Percentiles rank a stretch among this genome's conserved stretches.
Conservation (phyloP, 805 yeast genomes). For the Sungouiozyma intestinalis region DNA sequence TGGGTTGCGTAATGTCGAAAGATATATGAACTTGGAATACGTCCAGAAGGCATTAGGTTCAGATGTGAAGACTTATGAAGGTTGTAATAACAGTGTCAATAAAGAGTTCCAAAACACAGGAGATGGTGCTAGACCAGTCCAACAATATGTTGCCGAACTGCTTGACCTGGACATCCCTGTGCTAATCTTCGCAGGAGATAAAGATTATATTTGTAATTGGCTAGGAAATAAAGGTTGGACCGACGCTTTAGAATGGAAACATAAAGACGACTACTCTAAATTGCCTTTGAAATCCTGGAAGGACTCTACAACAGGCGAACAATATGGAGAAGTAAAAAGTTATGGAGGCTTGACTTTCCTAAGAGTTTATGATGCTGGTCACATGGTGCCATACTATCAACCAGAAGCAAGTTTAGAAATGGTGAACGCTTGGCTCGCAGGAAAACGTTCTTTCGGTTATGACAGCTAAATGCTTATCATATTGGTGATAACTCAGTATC, state of each 20-base stretch:
- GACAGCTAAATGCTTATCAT: neutral
- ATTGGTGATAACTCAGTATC: too few relatives aligned
- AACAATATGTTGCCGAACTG: constrained; percentile 56
- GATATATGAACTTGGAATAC: constrained; percentile 58
- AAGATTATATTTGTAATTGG: constrained; percentile 90
- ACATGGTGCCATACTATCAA: constrained; percentile 87
- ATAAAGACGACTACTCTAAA: constrained; percentile 37
- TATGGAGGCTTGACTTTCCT: constrained; percentile 62
- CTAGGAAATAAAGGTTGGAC: constrained; percentile 83
- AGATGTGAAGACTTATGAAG: constrained; percentile 59
- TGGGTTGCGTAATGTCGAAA: constrained; percentile 57
- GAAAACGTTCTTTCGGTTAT: constrained; percentile 25
- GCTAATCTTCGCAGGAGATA: constrained; percentile 87
- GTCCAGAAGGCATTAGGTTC: constrained; percentile 77
- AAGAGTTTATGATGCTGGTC: constrained; percentile 76
- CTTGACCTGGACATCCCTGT: constrained; percentile 67
- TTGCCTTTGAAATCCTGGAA: constrained; percentile 36
- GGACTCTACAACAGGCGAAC: constrained; percentile 27
- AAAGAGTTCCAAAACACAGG: constrained; percentile 65
- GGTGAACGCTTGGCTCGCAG: constrained; percentile 67
- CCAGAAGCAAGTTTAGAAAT: constrained; percentile 61
- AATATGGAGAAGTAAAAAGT: constrained; percentile 68
- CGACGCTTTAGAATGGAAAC: constrained; percentile 54
- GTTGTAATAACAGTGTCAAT: constrained; percentile 61
- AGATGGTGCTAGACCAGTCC: constrained; percentile 81